Percentiles rank a stretch among this genome's conserved stretches.
These are phyloP conservation scores for Paraconiothyrium sp. DNA, from an alignment of 2,329 filamentous ascomycete genomes.

Conservation along the genomic window DNA sequence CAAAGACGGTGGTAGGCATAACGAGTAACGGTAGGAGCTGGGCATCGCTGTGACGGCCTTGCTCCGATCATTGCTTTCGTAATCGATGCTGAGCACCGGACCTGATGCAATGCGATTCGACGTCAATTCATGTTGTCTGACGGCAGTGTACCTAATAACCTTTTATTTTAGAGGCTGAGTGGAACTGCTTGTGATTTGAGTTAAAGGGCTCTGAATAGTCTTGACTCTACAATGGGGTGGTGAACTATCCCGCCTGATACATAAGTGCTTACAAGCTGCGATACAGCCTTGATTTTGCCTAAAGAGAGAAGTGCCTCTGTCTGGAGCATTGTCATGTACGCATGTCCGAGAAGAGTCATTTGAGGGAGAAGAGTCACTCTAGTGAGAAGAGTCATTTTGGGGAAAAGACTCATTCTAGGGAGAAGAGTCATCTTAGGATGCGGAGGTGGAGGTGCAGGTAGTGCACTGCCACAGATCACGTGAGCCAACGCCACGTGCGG, in stretches of 20 bases:
- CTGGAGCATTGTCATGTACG: background rate
- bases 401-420: too few species aligned
- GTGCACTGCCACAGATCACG: conserved; percentile 18
- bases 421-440: background rate
- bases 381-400: background rate
- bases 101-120: background rate
- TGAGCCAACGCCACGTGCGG: conserved; percentile 26
- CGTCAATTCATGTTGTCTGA: background rate
- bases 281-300: too few species aligned
- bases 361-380: too few species aligned
- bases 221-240: too few species aligned
- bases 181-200: too few species aligned
- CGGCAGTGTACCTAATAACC: background rate
- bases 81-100: background rate
- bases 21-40: conserved; percentile 32
- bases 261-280: too few species aligned
- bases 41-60: conserved; percentile 7
- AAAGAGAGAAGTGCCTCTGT: too few species aligned
- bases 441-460: background rate
- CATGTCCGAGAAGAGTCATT: background rate
- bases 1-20: conserved; percentile 12
- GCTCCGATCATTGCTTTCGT: conserved; percentile 5
- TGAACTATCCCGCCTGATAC: too few species aligned
- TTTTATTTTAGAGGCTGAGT: background rate
- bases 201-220: too few species aligned